Percentiles rank a stretch among this genome's conserved stretches.
These are phyloP conservation scores for Hansenula sp. DNA, from an alignment of 1,139 yeast species.

Conservation along the genomic window DNA sequence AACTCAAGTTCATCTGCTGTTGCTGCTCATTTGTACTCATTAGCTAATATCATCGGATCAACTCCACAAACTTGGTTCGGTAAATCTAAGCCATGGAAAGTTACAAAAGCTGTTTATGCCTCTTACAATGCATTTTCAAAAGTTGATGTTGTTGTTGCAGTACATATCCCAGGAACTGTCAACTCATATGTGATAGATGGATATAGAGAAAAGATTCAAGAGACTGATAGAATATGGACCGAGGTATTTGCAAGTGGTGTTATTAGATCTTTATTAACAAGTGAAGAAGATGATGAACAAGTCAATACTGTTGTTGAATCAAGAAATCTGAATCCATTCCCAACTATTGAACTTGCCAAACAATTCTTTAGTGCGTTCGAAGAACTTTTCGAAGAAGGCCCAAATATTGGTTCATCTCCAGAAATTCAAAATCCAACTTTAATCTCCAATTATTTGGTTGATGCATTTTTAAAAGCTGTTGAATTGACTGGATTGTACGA, in stretches of 20 bases:
- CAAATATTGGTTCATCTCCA: constrained; percentile 56
- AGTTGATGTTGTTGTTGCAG: constrained; percentile 73
- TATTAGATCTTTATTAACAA: constrained; percentile 64
- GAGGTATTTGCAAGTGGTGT: constrained; percentile 82
- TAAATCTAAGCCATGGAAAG: constrained; percentile 71
- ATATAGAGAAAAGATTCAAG: constrained; percentile 40
- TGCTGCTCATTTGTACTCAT: constrained; percentile 74
- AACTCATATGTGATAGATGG: constrained; percentile 66
- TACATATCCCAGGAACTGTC: constrained; percentile 73
- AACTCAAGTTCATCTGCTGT: constrained; percentile 62
- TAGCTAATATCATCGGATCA: constrained; percentile 60
- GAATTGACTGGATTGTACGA: constrained; percentile 67
- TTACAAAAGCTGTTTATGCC: constrained; percentile 66
- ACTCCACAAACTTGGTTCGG: constrained; percentile 69
- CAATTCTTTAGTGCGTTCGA: constrained; percentile 65
- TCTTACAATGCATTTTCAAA: constrained; percentile 72
- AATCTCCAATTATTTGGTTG: constrained; percentile 71
- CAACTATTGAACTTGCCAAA: constrained; percentile 42
- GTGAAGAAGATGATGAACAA: constrained; percentile 65
- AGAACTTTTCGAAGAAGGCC: constrained; percentile 60
- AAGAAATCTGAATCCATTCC: constrained; percentile 63
- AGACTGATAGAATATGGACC: constrained; percentile 55
- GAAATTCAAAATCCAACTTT: constrained; percentile 67
- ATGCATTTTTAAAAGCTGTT: constrained; percentile 69
- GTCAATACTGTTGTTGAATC: constrained; percentile 57